Base-by-base conservation (phyloP, 306 rosid genomes). In the Astragalus membranaceus region DNA sequence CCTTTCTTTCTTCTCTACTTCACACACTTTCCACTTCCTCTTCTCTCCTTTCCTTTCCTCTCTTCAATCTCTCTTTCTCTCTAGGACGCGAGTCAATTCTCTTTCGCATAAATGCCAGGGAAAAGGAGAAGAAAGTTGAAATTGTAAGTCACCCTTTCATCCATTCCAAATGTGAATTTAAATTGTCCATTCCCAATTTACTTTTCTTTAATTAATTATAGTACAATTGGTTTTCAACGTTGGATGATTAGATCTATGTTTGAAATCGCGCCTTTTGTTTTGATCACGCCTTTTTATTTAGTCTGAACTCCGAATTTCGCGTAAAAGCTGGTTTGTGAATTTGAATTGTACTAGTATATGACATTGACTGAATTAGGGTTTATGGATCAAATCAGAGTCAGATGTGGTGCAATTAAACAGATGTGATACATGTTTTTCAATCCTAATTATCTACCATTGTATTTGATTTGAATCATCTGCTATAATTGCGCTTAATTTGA, bases 41-140 rank as follows among this genome's bases (percentile, higher is more conserved):
- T 5, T 39, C 11, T 41, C 23, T 46, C 17, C 69, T 36, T 8
- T 42, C n/a, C 48, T 43, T 51, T 17, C 16, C n/a, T 50, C 51
- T 41, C 15, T 3, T 11, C 26, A 26, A 1, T 69, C 23, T 15
- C 76, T 33, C 58, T 13, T 3, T 71, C 65, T 66, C 79, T 65
- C 77, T 10, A 43, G 33, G 39, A 49, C 3, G 13, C 43, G 42
- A 64, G 3, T 2, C 42, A 55, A 13, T 50, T 78, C 8, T 60
- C 13, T 62, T 70, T 62, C 61, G 39, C 39, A 42, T 26, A 23
- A 23, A 88, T 90, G 97, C 73, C 86, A 6, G 85, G 92, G 57
- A 86, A 79, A 76, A 86, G 72, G 80, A 86, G 74, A 58, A 74
- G 85, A 75, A 86, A 78, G 79, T 69, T 84, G 75, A 90, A 86